Evolutionary conservation across 257 asterid species (phyloP).

Genomic region (Plantago elongata): DNA sequence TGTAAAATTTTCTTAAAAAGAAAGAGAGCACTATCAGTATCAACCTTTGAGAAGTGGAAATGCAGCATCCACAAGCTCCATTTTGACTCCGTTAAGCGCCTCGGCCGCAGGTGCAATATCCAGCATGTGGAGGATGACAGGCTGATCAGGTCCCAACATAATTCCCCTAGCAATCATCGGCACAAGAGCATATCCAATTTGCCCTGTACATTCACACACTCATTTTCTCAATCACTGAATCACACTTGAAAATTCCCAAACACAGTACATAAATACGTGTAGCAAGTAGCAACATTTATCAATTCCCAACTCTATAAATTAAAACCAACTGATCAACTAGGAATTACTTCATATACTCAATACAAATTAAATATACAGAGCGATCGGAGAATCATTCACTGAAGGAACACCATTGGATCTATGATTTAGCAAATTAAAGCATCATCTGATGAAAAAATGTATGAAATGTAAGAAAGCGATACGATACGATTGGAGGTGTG

Average conservation of each 20-base stretch:
- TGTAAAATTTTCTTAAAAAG: constrained; percentile 1
- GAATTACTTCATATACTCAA: too few species aligned
- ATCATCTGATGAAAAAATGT: not conserved
- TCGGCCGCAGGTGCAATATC: constrained; percentile 89
- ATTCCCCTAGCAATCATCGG: constrained; percentile 95
- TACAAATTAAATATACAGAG: too few species aligned
- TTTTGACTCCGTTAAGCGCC: constrained; percentile 87
- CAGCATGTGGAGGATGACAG: constrained; percentile 91
- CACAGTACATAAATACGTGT: too few species aligned
- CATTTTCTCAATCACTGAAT: too few species aligned
- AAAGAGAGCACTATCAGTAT: not conserved
- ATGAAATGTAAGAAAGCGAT: constrained; percentile 16
- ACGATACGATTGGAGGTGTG: not conserved
- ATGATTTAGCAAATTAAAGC: too few species aligned
- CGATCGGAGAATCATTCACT: too few species aligned
- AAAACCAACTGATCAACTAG: too few species aligned
- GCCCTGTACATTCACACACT: constrained; percentile 45
- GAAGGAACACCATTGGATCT: too few species aligned
- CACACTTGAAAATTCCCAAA: too few species aligned
- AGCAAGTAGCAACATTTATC: too few species aligned
- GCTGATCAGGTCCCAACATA: constrained; percentile 89
- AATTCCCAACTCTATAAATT: too few species aligned
- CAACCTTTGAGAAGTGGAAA: constrained; percentile 89
- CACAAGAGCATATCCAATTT: constrained; percentile 91
- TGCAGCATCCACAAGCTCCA: constrained; percentile 94